Conservation (phyloP, 441 rosid species). For the Adansonia rubrostipa region DNA sequence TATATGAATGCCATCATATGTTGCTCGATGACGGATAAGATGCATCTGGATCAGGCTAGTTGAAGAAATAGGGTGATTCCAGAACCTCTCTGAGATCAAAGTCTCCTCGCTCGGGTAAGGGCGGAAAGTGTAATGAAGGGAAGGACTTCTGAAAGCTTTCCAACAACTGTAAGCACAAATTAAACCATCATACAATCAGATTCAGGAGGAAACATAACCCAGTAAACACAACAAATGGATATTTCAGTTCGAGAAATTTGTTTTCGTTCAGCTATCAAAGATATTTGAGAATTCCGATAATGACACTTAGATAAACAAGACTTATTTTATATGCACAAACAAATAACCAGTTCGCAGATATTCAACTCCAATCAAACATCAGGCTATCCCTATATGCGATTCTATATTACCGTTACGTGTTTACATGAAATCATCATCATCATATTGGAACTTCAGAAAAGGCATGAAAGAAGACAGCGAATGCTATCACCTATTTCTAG, state of each 20-base stretch:
- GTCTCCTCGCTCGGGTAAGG: constrained; percentile 88
- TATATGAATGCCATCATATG: constrained; percentile 23
- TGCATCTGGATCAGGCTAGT: constrained; percentile 47
- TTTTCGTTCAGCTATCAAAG: background rate
- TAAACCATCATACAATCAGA: constrained; percentile 20
- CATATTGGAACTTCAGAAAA: background rate
- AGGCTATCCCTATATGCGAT: background rate
- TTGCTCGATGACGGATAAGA: constrained; percentile 13
- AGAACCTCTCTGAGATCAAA: constrained; percentile 86
- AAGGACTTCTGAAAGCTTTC: constrained; percentile 80
- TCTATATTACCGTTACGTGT: background rate
- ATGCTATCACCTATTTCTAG: background rate
- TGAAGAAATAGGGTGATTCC: constrained; percentile 88
- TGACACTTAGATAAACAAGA: constrained; percentile 6
- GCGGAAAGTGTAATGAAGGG: constrained; percentile 79
- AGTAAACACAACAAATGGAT: background rate
- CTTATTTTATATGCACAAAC: background rate
- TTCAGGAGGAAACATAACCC: constrained; percentile 6
- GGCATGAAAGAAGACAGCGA: background rate
- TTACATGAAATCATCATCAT: background rate
- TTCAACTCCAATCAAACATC: background rate
- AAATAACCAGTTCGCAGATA: background rate
- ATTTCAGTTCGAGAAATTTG: background rate
- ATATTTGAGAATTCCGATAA: background rate
- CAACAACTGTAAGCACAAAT: constrained; percentile 67